These are phyloP conservation scores for Fraxinus floribunda DNA, from an alignment of 305 asterid genomes.

Conservation along the genomic window DNA sequence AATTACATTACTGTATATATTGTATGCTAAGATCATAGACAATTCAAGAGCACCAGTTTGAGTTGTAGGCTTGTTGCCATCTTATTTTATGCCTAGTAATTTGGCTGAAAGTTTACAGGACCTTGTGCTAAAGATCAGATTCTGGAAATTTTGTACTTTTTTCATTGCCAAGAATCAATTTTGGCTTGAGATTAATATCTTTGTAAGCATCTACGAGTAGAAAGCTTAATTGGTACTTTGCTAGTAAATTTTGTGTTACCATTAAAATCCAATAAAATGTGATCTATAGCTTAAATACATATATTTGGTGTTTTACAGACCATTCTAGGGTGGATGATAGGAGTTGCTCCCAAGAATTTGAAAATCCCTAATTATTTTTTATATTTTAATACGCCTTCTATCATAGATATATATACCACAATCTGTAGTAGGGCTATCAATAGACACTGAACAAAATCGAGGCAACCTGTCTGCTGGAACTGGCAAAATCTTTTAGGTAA, in stretches of 20 bases:
- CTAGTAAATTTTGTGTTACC: background rate
- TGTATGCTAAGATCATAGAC: background rate
- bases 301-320: background rate
- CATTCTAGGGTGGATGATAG: background rate
- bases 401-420: background rate
- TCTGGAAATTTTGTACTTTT: background rate
- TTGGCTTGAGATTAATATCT: background rate
- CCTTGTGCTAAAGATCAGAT: background rate
- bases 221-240: background rate
- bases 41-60: background rate
- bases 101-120: background rate
- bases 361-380: background rate
- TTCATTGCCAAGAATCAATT: background rate
- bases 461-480: background rate
- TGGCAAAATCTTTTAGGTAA: background rate
- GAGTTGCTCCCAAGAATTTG: background rate
- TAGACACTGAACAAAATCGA: background rate
- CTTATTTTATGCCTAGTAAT: background rate
- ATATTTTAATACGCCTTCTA: background rate
- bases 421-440: background rate
- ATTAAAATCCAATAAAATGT: background rate
- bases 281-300: background rate
- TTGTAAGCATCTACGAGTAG: background rate
- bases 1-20: background rate
- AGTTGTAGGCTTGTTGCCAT: background rate